Evolutionary conservation across 495 filamentous ascomycete species (phyloP).

Genomic region (Thermothielavioides terrestris): DNA sequence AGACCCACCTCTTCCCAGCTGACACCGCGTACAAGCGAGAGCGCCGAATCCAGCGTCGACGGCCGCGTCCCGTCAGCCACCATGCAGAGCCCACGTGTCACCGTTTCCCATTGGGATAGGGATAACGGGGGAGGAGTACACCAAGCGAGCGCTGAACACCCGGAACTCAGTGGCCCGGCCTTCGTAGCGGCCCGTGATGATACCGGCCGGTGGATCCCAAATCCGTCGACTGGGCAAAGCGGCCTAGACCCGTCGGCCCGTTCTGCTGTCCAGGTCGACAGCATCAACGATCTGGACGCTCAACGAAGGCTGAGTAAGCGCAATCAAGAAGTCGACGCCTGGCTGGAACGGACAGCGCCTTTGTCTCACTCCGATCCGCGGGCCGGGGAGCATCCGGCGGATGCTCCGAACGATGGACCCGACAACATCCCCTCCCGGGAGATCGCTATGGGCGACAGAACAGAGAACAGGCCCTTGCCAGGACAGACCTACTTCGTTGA

Average conservation of each 20-base stretch:
- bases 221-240: slow-evolving; percentile 27
- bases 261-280: slow-evolving; percentile 29
- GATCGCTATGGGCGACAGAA: slow-evolving; percentile 27
- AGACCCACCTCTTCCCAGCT: slow-evolving; percentile 28
- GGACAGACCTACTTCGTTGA: slow-evolving; percentile 41
- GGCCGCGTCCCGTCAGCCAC: slow-evolving; percentile 28
- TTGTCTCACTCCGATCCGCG: neutral
- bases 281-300: slow-evolving; percentile 32
- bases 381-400: neutral
- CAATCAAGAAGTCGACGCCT: slow-evolving; percentile 35
- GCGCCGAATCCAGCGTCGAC: slow-evolving; percentile 41
- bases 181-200: slow-evolving; percentile 26
- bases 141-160: slow-evolving; percentile 20
- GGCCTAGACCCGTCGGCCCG: slow-evolving; percentile 38
- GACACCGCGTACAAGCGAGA: slow-evolving; percentile 43
- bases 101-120: slow-evolving; percentile 41
- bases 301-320: slow-evolving; percentile 28
- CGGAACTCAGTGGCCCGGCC: neutral
- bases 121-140: slow-evolving; percentile 25
- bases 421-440: slow-evolving; percentile 32
- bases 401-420: slow-evolving; percentile 16
- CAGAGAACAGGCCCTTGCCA: slow-evolving; percentile 18
- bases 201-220: slow-evolving; percentile 31
- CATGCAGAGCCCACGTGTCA: slow-evolving; percentile 42
- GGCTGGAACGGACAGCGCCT: slow-evolving; percentile 26